Conservation (phyloP, 2,329 filamentous ascomycete species). For the Zymoseptoria brevis region DNA sequence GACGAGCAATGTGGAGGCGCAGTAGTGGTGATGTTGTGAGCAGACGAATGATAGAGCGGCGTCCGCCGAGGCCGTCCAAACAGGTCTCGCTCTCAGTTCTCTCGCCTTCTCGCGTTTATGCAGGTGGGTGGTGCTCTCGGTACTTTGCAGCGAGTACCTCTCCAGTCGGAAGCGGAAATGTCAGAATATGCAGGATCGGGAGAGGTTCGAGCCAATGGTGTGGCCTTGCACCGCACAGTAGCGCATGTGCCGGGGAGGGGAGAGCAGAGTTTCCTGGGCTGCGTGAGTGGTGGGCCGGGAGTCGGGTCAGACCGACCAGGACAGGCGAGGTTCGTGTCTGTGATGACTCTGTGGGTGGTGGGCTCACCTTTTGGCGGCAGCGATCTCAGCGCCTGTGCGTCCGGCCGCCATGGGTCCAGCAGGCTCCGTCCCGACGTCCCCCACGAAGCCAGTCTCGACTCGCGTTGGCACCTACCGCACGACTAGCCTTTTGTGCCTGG, state of each 20-base stretch:
- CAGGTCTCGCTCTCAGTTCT: neutral
- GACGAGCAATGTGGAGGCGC: neutral
- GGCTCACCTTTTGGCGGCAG: neutral
- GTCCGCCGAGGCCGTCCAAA: neutral
- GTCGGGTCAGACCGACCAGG: neutral
- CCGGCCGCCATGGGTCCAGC: constrained; percentile 15
- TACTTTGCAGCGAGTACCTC: neutral
- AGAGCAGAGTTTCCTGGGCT: neutral
- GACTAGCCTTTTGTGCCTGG: constrained; percentile 21
- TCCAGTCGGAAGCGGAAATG: neutral
- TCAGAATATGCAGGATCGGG: neutral
- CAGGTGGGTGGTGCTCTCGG: neutral
- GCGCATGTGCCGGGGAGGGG: constrained; percentile 6
- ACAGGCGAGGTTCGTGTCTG: neutral
- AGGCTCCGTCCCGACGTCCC: constrained; percentile 18
- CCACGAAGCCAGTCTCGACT: constrained; percentile 22
- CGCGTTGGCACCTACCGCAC: constrained; percentile 17
- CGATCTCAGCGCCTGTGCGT: constrained; percentile 4
- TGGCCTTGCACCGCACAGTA: constrained; percentile 4
- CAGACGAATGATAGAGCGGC: neutral
- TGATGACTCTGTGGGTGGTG: constrained; percentile 1
- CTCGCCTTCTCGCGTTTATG: neutral
- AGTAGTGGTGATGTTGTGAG: neutral
- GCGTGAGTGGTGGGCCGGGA: neutral
- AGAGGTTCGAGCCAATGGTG: constrained; percentile 9